Conservation (phyloP, 1,284 basidiomycete genomes). For the Microbotryomycetes sp. region DNA sequence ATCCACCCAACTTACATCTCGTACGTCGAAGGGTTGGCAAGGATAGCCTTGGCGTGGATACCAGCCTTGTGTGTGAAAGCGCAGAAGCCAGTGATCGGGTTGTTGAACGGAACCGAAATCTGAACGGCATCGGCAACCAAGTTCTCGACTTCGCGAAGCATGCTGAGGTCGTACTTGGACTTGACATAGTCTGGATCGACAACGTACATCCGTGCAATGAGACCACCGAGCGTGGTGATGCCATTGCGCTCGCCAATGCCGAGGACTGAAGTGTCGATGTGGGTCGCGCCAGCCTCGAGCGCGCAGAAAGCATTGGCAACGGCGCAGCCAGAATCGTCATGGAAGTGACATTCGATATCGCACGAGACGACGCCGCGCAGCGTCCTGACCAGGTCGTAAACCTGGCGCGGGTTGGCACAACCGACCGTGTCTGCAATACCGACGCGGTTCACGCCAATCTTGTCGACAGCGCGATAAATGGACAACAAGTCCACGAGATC, state of each 20-base stretch:
- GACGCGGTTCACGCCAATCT: constrained; percentile 98
- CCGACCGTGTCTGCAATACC: constrained; percentile 99
- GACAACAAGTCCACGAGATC: constrained; percentile 97
- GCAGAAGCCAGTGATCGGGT: constrained; percentile 82
- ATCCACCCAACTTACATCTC: constrained; percentile 60
- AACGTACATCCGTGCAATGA: constrained; percentile 76
- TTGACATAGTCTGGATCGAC: constrained; percentile 92
- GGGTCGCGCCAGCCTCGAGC: constrained; percentile 96
- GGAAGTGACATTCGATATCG: constrained; percentile 97
- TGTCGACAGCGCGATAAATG: constrained; percentile 99
- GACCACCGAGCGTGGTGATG: constrained; percentile 94
- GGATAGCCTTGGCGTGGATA: constrained; percentile 99
- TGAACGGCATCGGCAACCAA: constrained; percentile 97
- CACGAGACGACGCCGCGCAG: constrained; percentile 90
- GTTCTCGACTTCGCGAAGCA: constrained; percentile 98
- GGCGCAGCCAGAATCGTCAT: constrained; percentile 90
- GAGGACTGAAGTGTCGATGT: constrained; percentile 89
- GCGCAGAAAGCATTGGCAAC: constrained; percentile 99
- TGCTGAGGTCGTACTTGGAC: constrained; percentile 95
- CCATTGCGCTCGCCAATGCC: constrained; percentile 99
- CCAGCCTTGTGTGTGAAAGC: constrained; percentile 99
- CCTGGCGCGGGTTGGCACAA: constrained; percentile 96
- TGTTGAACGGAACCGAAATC: constrained; percentile 96
- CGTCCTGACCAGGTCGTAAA: constrained; percentile 96
- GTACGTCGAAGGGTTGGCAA: constrained; percentile 99